Evolutionary conservation across 1,139 yeast species (phyloP), one percentile per base, ranked within the genome.

Genomic region (Geotrichum bryndzae): DNA sequence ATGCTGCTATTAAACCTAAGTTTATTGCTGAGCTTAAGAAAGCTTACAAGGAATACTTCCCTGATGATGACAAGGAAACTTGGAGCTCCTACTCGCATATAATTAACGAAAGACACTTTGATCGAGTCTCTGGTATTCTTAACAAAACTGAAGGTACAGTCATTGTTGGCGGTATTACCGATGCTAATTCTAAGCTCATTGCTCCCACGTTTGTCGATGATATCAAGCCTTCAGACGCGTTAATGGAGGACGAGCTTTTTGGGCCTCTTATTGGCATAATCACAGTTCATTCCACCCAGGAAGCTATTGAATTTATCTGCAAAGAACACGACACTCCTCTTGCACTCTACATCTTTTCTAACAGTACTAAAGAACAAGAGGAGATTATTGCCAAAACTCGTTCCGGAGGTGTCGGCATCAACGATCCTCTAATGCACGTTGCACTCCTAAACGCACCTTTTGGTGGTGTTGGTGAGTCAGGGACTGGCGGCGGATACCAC

Each of bases 391-490:
- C 77, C 6, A 71, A 78, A 22, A 77, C 90, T 29, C 82, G 96
- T 69, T 86, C 96, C 0, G 98, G 98, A 31, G 90, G 84, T 11
- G 78, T 85, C 18, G 73, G 84, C 56, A 77, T 90, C 65, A 90
- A 91, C 71, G 97, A 92, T 66, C 81, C 86, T 0, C 63, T 90
- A 61, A 67, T 90, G 70, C 96, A 91, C 65, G 91, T 84, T 54
- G 92, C 84, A 0, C 79, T 89, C 63, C 68, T 80, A n/a, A 80
- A 81, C 63, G 83, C 90, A 6, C 98, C 98, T 38, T 92, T 94
- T 75, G 98, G 98, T 52, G 99, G 99, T 50, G 76, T 91, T 63
- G 97, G 98, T 23, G 73, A 76, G 38, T 89, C 96, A 0, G 99
- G 99, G 0, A 76, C 79, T 61, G 82, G 85, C 41, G 80, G 84